Evolutionary conservation across 1,284 basidiomycete genomes (phyloP).

Genomic region (Pyrrhoderma lamaoense): DNA sequence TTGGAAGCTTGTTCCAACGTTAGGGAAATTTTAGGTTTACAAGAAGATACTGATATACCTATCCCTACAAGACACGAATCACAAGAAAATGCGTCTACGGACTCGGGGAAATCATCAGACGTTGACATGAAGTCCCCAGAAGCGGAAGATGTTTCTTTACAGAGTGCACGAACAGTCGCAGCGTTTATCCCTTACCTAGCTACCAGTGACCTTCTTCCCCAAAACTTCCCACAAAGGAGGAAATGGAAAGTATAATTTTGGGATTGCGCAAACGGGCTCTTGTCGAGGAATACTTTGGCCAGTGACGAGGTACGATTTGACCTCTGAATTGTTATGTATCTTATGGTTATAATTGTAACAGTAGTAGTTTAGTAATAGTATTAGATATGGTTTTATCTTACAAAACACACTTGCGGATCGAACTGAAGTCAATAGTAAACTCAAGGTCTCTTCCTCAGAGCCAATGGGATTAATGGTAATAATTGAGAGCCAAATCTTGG

Average conservation of each 20-base stretch:
- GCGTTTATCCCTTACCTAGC: conserved; percentile 73
- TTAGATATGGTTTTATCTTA: too few species aligned
- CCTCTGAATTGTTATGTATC: too few species aligned
- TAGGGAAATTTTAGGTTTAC: conserved; percentile 49
- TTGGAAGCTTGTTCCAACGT: conserved; percentile 55
- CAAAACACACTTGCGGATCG: too few species aligned
- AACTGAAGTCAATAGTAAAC: too few species aligned
- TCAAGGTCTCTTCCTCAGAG: too few species aligned
- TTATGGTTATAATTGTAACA: too few species aligned
- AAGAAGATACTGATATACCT: conserved; percentile 48
- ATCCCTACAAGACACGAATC: not conserved
- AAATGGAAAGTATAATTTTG: conserved; percentile 77
- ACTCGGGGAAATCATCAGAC: too few species aligned
- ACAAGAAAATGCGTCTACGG: too few species aligned
- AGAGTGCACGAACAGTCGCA: conserved; percentile 52
- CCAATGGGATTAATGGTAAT: too few species aligned
- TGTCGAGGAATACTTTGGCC: conserved; percentile 71
- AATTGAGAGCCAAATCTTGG: too few species aligned
- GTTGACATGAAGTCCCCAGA: conserved; percentile 41
- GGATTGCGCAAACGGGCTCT: conserved; percentile 75
- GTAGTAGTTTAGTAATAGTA: too few species aligned
- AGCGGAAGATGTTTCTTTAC: conserved; percentile 30
- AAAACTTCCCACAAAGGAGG: conserved; percentile 63
- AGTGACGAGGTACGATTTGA: too few species aligned
- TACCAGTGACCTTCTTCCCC: conserved; percentile 70